Evolutionary conservation across 768 basidiomycete species (phyloP).

Genomic region (Paxillus ammoniavirescens): DNA sequence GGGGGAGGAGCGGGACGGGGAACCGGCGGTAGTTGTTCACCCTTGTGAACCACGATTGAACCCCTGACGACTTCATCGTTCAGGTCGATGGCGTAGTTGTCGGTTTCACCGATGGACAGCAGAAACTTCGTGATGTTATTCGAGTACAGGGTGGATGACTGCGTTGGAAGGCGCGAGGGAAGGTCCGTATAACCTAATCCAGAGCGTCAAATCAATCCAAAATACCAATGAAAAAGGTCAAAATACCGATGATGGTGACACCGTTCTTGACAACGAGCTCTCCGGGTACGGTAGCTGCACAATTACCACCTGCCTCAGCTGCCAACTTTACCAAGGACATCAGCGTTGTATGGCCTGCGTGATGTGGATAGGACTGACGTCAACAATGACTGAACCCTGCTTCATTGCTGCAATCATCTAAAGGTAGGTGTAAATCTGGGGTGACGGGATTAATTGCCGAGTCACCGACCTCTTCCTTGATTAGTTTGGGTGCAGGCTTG

Average conservation of each 20-base stretch:
- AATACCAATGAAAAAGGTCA: neutral
- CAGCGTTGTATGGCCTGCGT: conserved; percentile 7
- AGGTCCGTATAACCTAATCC: conserved; percentile 75
- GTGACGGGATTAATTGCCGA: neutral
- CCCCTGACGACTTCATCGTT: conserved; percentile 85
- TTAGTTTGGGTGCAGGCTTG: conserved; percentile 81
- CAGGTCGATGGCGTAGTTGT: conserved; percentile 64
- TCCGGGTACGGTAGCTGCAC: conserved; percentile 78
- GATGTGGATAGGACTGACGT: conserved; percentile 33
- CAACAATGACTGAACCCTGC: conserved; percentile 86
- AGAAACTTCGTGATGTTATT: conserved; percentile 92
- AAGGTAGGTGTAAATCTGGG: conserved; percentile 8
- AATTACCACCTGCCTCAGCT: conserved; percentile 89
- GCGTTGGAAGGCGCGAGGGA: conserved; percentile 85
- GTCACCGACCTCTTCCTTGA: conserved; percentile 57
- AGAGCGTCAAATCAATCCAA: conserved; percentile 1
- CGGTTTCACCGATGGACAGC: conserved; percentile 68
- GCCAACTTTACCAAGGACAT: conserved; percentile 39
- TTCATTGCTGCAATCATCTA: conserved; percentile 89
- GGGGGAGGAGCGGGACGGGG: conserved; percentile 71
- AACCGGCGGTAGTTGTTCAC: conserved; percentile 60
- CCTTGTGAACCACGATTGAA: conserved; percentile 70
- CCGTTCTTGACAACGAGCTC: conserved; percentile 67
- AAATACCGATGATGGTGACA: conserved; percentile 76
- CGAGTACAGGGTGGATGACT: conserved; percentile 86